Percentiles rank a stretch among this genome's conserved stretches.
Evolutionary conservation across 2,329 filamentous ascomycete species (phyloP).

Genomic region (Talaromyces funiculosus): DNA sequence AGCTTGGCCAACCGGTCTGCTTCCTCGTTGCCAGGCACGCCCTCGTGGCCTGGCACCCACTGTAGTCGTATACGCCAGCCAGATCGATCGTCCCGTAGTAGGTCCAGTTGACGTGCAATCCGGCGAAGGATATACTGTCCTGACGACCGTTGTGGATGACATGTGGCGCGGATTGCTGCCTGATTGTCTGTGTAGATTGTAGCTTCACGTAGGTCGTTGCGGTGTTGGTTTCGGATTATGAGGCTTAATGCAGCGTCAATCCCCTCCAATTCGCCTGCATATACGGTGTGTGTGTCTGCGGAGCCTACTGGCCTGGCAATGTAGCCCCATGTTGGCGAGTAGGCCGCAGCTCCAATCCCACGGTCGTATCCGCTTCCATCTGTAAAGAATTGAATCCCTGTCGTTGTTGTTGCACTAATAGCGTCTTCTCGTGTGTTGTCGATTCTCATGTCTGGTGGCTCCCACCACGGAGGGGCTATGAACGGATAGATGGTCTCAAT

Average conservation of each 20-base stretch:
- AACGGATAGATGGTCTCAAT: not conserved
- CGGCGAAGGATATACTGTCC: constrained; percentile 20
- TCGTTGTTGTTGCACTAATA: not conserved
- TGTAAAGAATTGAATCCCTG: not conserved
- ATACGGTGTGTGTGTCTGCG: not conserved
- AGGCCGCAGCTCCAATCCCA: not conserved
- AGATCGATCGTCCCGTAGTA: not conserved
- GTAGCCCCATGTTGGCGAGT: not conserved
- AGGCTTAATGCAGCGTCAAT: not conserved
- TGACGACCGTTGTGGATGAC: constrained; percentile 23
- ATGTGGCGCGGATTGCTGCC: constrained; percentile 26
- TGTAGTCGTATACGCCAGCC: not conserved
- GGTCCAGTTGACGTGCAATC: not conserved
- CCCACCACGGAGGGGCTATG: not conserved
- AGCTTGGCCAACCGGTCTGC: not conserved
- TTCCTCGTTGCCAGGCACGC: not conserved
- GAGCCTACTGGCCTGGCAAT: not conserved
- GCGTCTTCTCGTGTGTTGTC: not conserved
- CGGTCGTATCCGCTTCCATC: not conserved
- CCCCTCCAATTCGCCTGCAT: not conserved
- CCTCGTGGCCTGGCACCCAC: not conserved
- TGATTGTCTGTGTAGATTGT: constrained; percentile 29
- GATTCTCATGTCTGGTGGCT: not conserved
- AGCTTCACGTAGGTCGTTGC: not conserved
- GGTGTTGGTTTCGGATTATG: not conserved